Evolutionary conservation across 2,329 filamentous ascomycete species (phyloP), one percentile per base, ranked within the genome.

Genomic region (Alternaria alternata): DNA sequence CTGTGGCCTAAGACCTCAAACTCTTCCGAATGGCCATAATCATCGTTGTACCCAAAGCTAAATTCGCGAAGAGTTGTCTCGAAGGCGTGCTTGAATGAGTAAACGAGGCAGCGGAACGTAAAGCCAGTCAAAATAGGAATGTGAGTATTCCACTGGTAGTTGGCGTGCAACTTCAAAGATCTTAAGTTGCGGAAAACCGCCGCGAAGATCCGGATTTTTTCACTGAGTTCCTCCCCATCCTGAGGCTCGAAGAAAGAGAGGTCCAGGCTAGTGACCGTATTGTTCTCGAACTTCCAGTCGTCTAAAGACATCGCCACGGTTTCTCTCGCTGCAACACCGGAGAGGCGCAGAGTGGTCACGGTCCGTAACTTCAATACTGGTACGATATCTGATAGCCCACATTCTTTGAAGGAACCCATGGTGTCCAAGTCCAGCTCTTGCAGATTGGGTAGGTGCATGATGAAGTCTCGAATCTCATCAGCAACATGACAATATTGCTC

Each of bases 231-330:
- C 51, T 51, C 58, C 57, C 28, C 30, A 26, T 36, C 26, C 7
- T 22, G 44, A 4, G 34, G 51, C 6, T 53, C 39, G 12, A 38
- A n/a, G 39, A 63, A 48, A 28, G 58, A 61, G 41, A 63, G 52
- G 12, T 58, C 46, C 28, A 63, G 24, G 14, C 24, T 48, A 16
- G 9, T 24, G 6, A 63, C 38, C 1, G 58, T n/a, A 14, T 54
- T 47, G 46, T 63, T 63, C 16, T 41, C 36, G 16, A 61, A 46
- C n/a, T 36, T 18, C 58, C 57, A 63, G 30, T 60, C n/a, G 14
- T 20, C 34, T 3, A 24, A 8, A 38, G 30, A 11, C 28, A 20
- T 24, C 46, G 16, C 3, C n/a, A 41, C 38, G 12, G 28, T 28
- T 12, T 36, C 39, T 43, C 26, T 44, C 26, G 49, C 36, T 26